Evolutionary conservation across 768 basidiomycete species (phyloP), one percentile per base, ranked within the genome.

Genomic region (Clitopilus hobsonii): DNA sequence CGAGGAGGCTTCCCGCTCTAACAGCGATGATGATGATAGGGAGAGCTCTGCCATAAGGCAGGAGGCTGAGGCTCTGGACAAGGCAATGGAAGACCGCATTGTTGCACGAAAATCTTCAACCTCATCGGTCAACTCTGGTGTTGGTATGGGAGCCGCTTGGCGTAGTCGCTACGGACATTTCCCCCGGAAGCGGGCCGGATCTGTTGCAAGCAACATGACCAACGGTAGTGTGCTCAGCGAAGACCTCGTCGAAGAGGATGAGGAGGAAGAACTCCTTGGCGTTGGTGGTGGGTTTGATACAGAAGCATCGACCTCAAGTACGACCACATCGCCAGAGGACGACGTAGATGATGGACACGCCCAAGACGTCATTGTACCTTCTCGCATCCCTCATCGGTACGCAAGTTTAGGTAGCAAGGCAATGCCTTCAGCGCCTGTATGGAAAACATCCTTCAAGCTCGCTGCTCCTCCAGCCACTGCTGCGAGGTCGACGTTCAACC

Each of bases 1-100:
- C 56, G 87, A 88, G 23, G 84, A 85, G 36, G 66, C 69, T 2
- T 70, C 75, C 49, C 41, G 41, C 4, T 45, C 41, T 45, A 45
- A 45, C 16, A 74, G 78, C 27, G 81, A 81, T 41, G 71, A 73
- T 13, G 76, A 76, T 26, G 84, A 85, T 24, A 74, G 69, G 20
- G 84, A 89, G 60, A 82, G 75, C 62, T 70, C 71, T 18, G 68
- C 82, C 38, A 72, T 89, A 49, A 81, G 86, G 75, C 85, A 82
- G 54, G 91, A 93, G 72, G 91, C 91, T n/a, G 81, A 75, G 49
- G 88, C 84, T 14, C 80, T 94, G 30, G 91, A 94, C 71, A 88
- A 85, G 65, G 91, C 89, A 36, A 93, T 93, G 91, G 89, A 92
- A 63, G 83, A 89, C 57, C 87, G 91, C 55, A 74, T 88, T 51